Conservation (phyloP, 768 basidiomycete species). For the Pholiota microspora region DNA sequence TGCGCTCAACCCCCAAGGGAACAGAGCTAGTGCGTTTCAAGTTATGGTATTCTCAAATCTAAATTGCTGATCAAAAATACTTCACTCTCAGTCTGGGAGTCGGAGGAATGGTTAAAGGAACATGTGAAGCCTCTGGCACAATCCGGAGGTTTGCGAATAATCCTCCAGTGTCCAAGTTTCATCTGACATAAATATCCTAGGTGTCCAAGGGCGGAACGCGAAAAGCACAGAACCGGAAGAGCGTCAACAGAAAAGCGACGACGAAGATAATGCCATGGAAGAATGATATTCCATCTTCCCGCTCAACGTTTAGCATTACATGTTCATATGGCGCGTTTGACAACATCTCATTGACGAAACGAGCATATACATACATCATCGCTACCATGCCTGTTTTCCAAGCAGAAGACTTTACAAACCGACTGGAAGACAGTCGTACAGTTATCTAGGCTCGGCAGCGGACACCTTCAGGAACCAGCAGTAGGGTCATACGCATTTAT, state of each 20-base stretch:
- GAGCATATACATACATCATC: neutral
- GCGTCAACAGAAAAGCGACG: constrained; percentile 26
- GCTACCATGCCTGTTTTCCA: too few species aligned
- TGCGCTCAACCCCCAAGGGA: constrained; percentile 60
- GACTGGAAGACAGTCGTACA: too few species aligned
- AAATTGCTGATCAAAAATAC: too few species aligned
- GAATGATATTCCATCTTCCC: constrained; percentile 37
- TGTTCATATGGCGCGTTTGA: neutral
- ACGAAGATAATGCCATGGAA: constrained; percentile 61
- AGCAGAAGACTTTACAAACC: too few species aligned
- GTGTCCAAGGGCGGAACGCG: constrained; percentile 53
- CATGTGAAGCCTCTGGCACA: constrained; percentile 76
- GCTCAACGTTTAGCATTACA: neutral
- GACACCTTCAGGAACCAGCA: too few species aligned
- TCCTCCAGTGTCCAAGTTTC: constrained; percentile 1
- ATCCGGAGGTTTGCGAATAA: constrained; percentile 58
- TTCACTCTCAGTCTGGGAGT: constrained; percentile 78
- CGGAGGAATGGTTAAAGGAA: constrained; percentile 88
- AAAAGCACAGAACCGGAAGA: constrained; percentile 29
- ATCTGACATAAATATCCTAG: constrained; percentile 24
- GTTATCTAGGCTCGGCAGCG: too few species aligned
- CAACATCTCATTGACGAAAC: neutral
- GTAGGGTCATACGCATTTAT: too few species aligned
- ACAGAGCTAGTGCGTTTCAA: constrained; percentile 70
- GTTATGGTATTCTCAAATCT: too few species aligned